Base-by-base conservation (phyloP, 805 yeast species). In the Zygosaccharomyces bisporus region DNA sequence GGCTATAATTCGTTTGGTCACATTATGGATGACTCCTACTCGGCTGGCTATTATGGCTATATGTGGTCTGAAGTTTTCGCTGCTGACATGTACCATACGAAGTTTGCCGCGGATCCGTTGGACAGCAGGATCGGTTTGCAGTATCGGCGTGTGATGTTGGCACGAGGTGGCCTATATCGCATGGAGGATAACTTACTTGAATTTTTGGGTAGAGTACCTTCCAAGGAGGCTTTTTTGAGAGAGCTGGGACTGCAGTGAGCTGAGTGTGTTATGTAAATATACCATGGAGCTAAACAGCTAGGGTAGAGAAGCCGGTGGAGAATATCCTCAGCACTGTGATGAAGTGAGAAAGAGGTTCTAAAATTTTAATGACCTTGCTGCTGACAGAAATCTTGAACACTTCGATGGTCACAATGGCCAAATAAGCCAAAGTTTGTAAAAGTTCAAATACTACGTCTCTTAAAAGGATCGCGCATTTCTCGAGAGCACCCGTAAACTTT, bases 61-160 rank as follows among this genome's bases (percentile, higher is more conserved):
- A 66, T 86, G 68, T 87, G 88, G 81, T 84, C 95, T 2, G 81
- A 81, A 57, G 95, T 86, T 12, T 87, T 81, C 70, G 93, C 95
- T 1, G 77, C 86, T 5, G 95, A 87, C 63, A 84, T 87, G 60
- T 87, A 76, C 68, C 80, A 84, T 62, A 67, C 86, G 4, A 75
- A 77, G 57, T 87, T 87, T 72, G 76, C 77, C 46, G 55, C 67
- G 1, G 78, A 83, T 61, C 93, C 95, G 34, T 72, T 84, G 75
- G 76, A 80, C 57, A 69, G 77, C 16, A 60, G 61, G 13, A 72
- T 67, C 40, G 96, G 95, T 40, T 64, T 76, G 21, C 69, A 73
- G 48, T 87, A 87, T 64, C 77, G 95, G 60, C 85, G 83, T 57
- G 70, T 73, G 32, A 78, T 87, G 20, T 69, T 87, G 55, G 75